Evolutionary conservation across 2,329 filamentous ascomycete genomes (phyloP), one percentile per base, ranked within the genome.

Genomic region (Verticillium nonalfalfae): DNA sequence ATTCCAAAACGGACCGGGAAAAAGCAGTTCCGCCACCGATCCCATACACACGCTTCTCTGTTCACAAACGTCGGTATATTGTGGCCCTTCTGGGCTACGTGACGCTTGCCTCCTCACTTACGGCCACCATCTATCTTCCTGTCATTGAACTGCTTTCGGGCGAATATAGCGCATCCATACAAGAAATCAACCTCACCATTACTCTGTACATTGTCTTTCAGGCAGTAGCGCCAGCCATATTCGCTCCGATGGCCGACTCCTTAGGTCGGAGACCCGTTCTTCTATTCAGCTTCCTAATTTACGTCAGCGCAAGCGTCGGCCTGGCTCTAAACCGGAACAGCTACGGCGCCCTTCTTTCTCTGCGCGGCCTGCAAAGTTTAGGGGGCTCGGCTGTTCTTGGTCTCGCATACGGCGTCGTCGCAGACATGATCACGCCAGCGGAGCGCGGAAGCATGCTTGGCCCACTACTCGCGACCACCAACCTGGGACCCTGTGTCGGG

Each of bases 341-440:
- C 63, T 80, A 78, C 59, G 68, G 72, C 0, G 75, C 80, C 1
- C 67, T 85, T 3, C 60, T 85, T 54, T 72, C 81, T 1, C 68
- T 85, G n/a, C 73, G 82, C 0, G 75, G 75, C 60, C 56, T 84
- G 26, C 82, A 85, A 66, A 81, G 79, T 58, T 74, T 77, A 0
- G 83, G 85, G 0, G 14, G 6, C 13, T 40, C 39, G 6, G 39
- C 15, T 14, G 15, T 7, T 15, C 14, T 15, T 15, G 6, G 13
- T 15, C 14, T 40, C 14, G 39, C 6, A 14, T 40, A 15, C 15
- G 39, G 13, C 39, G 39, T 14, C 39, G 15, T 40, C 14, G 39
- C 39, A 7, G 39, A 40, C 15, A 14, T 40, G 14, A 7, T 15
- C 14, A 7, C 15, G 6, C 39, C 39, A 7, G 39, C 39, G 14